A percentile compares a stretch with the other conserved stretches of the same genome.
These are phyloP conservation scores for Fusarium tanahbumbuense DNA, from an alignment of 2,329 filamentous ascomycete genomes.

Conservation along the genomic window DNA sequence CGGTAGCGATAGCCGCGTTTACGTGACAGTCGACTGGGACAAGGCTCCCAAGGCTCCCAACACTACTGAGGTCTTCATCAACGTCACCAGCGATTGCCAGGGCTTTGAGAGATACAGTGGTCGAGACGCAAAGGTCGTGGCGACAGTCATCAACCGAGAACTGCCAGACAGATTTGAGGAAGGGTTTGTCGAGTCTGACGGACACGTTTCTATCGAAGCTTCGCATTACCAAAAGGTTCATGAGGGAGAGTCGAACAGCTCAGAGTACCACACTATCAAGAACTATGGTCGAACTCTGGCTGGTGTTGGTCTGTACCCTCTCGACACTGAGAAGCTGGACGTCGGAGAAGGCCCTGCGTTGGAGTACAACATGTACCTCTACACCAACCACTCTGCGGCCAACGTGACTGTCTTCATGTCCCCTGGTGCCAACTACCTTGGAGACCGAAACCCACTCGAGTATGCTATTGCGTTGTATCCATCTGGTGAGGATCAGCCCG, in stretches of 20 bases:
- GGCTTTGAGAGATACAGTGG: conserved; percentile 56
- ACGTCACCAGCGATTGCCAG: conserved; percentile 61
- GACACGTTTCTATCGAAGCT: conserved; percentile 66
- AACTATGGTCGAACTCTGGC: conserved; percentile 68
- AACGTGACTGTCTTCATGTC: conserved; percentile 63
- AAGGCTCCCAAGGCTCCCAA: conserved; percentile 55
- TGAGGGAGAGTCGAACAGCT: conserved; percentile 46
- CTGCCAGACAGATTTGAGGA: conserved; percentile 63
- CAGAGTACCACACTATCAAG: conserved; percentile 62
- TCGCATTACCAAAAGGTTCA: conserved; percentile 61
- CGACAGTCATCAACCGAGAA: conserved; percentile 64
- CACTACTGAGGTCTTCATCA: conserved; percentile 62
- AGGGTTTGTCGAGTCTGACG: conserved; percentile 73
- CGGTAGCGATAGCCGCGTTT: conserved; percentile 47
- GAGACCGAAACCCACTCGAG: conserved; percentile 61
- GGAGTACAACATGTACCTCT: conserved; percentile 71
- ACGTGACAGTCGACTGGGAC: conserved; percentile 50
- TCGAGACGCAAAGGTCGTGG: conserved; percentile 59
- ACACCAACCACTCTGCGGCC: conserved; percentile 60
- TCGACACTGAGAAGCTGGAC: conserved; percentile 61
- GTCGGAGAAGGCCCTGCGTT: conserved; percentile 64
- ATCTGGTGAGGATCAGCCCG: conserved; percentile 39
- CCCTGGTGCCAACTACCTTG: conserved; percentile 65
- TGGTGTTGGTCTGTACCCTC: conserved; percentile 68
- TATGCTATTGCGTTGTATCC: conserved; percentile 63